Conservation (phyloP, 108 stramenopile genomes). For the Chaetoceros tenuissimus region DNA sequence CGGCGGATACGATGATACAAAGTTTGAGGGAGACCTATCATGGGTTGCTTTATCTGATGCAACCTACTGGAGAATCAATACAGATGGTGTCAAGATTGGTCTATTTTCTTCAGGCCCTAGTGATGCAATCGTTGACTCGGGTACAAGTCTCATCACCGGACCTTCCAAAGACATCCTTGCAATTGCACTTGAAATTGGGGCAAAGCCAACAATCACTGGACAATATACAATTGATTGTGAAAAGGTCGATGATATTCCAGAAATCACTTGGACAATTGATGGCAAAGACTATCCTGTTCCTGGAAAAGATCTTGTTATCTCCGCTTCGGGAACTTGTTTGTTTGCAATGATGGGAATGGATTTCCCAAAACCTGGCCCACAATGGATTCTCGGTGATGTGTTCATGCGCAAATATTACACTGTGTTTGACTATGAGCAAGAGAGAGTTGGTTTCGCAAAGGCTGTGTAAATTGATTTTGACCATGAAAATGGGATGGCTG, state of each 20-base stretch:
- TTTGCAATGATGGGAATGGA: slow-evolving; percentile 97
- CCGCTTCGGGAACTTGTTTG: slow-evolving; percentile 77
- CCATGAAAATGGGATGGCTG: not conserved
- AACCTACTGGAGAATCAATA: slow-evolving; percentile 88
- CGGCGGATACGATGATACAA: slow-evolving; percentile 83
- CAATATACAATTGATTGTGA: slow-evolving; percentile 92
- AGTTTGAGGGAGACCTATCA: slow-evolving; percentile 66
- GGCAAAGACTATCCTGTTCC: slow-evolving; percentile 76
- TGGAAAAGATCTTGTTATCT: slow-evolving; percentile 79
- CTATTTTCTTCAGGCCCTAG: slow-evolving; percentile 12
- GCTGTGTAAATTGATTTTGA: slow-evolving; percentile 4
- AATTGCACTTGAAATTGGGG: slow-evolving; percentile 77
- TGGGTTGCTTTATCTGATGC: slow-evolving; percentile 68
- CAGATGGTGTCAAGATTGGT: slow-evolving; percentile 63
- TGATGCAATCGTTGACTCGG: slow-evolving; percentile 92
- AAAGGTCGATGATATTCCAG: slow-evolving; percentile 53
- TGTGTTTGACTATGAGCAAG: slow-evolving; percentile 86
- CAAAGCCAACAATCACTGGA: slow-evolving; percentile 77
- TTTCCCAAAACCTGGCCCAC: slow-evolving; percentile 62
- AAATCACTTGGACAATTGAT: slow-evolving; percentile 74
- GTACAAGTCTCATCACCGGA: slow-evolving; percentile 90
- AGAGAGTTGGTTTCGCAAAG: slow-evolving; percentile 86
- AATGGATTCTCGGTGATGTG: slow-evolving; percentile 99
- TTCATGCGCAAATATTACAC: slow-evolving; percentile 99
- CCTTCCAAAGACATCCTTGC: slow-evolving; percentile 61